These are phyloP conservation scores for Papiliotrema fonsecae DNA, from an alignment of 1,284 basidiomycete genomes.

Conservation along the genomic window DNA sequence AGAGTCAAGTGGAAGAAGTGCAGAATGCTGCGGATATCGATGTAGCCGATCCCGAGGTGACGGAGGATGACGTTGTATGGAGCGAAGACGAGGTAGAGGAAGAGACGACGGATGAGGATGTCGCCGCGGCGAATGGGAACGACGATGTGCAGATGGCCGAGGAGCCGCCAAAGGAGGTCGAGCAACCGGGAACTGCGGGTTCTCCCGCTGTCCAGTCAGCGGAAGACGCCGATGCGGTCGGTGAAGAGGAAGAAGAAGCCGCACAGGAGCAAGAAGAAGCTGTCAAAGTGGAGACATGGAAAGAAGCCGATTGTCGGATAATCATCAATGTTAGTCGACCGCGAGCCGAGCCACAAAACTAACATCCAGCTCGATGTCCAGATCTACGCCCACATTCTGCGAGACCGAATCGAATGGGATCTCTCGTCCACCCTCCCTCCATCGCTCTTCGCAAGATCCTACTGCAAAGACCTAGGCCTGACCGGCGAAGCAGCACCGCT, in stretches of 20 bases:
- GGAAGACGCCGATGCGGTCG: constrained; percentile 10
- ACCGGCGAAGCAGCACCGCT: constrained; percentile 81
- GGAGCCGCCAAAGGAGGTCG: neutral
- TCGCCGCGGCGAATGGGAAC: constrained; percentile 12
- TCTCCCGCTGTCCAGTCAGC: neutral
- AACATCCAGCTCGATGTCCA: constrained; percentile 98
- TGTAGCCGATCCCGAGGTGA: constrained; percentile 36
- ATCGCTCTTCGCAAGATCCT: constrained; percentile 71
- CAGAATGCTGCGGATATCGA: constrained; percentile 69
- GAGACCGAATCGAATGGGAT: constrained; percentile 98
- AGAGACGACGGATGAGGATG: constrained; percentile 5
- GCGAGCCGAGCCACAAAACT: too few relatives aligned
- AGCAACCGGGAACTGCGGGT: too few relatives aligned
- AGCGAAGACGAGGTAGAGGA: constrained; percentile 31
- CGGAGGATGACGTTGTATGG: constrained; percentile 37
- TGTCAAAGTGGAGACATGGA: constrained; percentile 51
- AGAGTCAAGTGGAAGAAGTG: constrained; percentile 83
- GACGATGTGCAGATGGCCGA: neutral
- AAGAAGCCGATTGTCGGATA: constrained; percentile 78
- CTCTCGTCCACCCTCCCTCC: constrained; percentile 87
- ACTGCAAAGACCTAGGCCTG: constrained; percentile 82
- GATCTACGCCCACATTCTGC: constrained; percentile 80
- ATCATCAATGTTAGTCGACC: constrained; percentile 81
- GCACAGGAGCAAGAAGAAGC: constrained; percentile 14
- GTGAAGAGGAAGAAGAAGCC: constrained; percentile 16